phyloP scores from a whole-genome alignment of 768 basidiomycete genomes.

The Piloderma croceum region DNA sequence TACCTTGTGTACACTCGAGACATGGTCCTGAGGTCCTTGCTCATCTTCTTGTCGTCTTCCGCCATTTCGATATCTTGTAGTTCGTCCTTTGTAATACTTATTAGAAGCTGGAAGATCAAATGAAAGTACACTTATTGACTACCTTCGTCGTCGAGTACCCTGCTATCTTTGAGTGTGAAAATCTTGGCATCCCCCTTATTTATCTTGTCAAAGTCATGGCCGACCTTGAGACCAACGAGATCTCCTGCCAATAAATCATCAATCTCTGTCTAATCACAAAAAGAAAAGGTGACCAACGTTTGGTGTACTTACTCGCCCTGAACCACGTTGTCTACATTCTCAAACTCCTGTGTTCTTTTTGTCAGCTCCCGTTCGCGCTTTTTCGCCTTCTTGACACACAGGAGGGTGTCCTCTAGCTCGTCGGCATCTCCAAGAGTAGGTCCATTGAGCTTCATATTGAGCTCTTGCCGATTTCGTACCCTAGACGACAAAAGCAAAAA shows the following conservation, averaged over 20 bases:
- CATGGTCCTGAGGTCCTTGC: slow-evolving; percentile 81
- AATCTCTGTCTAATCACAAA: too few species aligned
- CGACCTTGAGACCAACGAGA: slow-evolving; percentile 90
- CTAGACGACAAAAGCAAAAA: too few species aligned
- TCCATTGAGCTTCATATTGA: slow-evolving; percentile 88
- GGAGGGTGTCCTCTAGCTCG: slow-evolving; percentile 70
- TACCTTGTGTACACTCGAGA: slow-evolving; percentile 88
- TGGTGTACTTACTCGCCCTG: slow-evolving; percentile 80
- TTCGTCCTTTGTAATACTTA: slow-evolving; percentile 74
- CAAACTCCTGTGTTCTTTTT: slow-evolving; percentile 72
- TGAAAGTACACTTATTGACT: slow-evolving; percentile 2
- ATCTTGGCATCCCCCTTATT: slow-evolving; percentile 92
- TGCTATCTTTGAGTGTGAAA: slow-evolving; percentile 93
- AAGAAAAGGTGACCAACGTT: slow-evolving; percentile 61
- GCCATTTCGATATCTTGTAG: slow-evolving; percentile 94
- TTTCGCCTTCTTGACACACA: slow-evolving; percentile 90
- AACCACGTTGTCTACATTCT: slow-evolving; percentile 74
- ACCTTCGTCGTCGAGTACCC: slow-evolving; percentile 95
- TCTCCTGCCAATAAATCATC: too few species aligned
- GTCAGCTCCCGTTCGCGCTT: slow-evolving; percentile 88
- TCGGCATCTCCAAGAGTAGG: slow-evolving; percentile 83
- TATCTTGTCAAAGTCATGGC: slow-evolving; percentile 88
- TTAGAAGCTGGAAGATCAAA: neutral
- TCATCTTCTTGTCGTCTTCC: slow-evolving; percentile 78
- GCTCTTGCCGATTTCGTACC: slow-evolving; percentile 90